These are phyloP conservation scores for Wickerhamiella occidentalis DNA, from an alignment of 805 yeast species.

Conservation along the genomic window DNA sequence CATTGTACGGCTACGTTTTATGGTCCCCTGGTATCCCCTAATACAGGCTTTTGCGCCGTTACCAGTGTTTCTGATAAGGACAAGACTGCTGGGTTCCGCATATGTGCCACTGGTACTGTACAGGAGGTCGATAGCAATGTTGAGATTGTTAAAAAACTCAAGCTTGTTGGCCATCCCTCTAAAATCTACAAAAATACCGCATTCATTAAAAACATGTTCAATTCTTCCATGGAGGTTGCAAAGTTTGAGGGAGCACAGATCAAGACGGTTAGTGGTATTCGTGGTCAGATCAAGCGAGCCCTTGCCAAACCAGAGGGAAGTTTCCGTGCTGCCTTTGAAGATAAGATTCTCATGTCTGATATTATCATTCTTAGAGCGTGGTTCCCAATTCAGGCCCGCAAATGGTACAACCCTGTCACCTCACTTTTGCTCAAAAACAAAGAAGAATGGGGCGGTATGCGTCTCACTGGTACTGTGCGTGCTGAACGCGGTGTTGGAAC, in stretches of 20 bases:
- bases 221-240: slow-evolving; percentile 85
- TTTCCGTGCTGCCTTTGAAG: slow-evolving; percentile 94
- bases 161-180: slow-evolving; percentile 88
- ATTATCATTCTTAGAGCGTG: slow-evolving; percentile 84
- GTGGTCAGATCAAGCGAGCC: slow-evolving; percentile 96
- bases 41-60: slow-evolving; percentile 93
- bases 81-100: slow-evolving; percentile 82
- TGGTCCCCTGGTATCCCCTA: slow-evolving; percentile 95
- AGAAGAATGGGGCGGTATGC: slow-evolving; percentile 90
- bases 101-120: slow-evolving; percentile 93
- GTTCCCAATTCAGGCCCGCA: slow-evolving; percentile 87
- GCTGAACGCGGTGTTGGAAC: slow-evolving; percentile 58
- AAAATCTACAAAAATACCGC: slow-evolving; percentile 94
- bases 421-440: slow-evolving; percentile 70
- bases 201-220: slow-evolving; percentile 92
- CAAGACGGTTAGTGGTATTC: slow-evolving; percentile 90
- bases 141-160: slow-evolving; percentile 91
- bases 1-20: slow-evolving; percentile 92
- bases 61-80: slow-evolving; percentile 73
- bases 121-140: slow-evolving; percentile 80
- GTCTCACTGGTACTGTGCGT: slow-evolving; percentile 86
- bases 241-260: slow-evolving; percentile 96
- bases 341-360: slow-evolving; percentile 73
- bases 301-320: slow-evolving; percentile 89
- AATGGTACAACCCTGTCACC: slow-evolving; percentile 91